Evolutionary conservation across 352 stramenopile genomes (phyloP), one percentile per base, ranked within the genome.

Genomic region (Phytophthora parvispora): DNA sequence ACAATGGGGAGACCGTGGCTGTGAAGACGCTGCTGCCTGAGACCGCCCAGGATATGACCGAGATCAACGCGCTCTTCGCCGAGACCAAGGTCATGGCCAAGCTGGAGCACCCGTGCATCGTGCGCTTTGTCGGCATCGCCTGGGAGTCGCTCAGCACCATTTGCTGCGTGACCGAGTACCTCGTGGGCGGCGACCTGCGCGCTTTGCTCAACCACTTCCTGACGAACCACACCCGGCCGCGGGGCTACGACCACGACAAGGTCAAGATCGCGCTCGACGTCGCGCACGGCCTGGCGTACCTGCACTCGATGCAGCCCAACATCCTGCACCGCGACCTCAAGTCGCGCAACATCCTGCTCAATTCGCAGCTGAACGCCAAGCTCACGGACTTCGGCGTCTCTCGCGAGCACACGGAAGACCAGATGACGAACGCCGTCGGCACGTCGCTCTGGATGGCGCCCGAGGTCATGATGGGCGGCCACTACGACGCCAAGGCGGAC

Each of bases 311-410:
- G 36, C 45, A 81, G 47, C 76, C 79, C 2, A 64, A 64, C 13
- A 74, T 83, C 28, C 48, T 86, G 10, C 88, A 95, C 64, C 80
- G 88, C 20, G 86, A 94, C 63, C 76, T 95, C 59, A 95, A 95
- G 72, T 93, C 84, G 29, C 86, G 86, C 42, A 95, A 95, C 64
- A 82, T 95, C 28, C 67, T 95, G 43, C 71, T 95, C 2, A 80
- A 48, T 24, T 77, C 63, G 5, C 57, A 86, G 9, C 27, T 84
- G 40, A 66, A 84, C 48, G 78, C 81, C 0, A 90, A 90, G 42
- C 70, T 91, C 27, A 90, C 81, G 28, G 83, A 89, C 68, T 90
- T 91, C 64, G 81, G 78, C 2, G 71, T 84, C 15, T 89, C 79
- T 0, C 59, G 78, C 18, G 74, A 85, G 20, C 66, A 69, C 20